Evolutionary conservation across 2,329 filamentous ascomycete species (phyloP).

Genomic region (Trichoderma sp.): DNA sequence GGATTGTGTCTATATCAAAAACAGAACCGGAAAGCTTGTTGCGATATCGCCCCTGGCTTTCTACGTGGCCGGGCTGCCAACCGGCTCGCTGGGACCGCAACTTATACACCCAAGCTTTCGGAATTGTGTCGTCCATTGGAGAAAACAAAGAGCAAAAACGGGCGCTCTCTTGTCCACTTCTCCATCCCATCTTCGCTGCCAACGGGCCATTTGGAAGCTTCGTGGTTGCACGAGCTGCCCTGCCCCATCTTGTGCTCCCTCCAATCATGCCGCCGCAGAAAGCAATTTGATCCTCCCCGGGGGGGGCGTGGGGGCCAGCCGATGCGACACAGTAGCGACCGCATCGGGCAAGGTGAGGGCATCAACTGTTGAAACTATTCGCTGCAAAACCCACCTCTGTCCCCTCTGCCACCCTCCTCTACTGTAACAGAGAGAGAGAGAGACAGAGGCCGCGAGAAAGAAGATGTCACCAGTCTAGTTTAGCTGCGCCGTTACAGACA

Average conservation of each 20-base stretch:
- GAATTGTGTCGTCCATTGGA: neutral
- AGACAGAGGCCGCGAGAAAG: neutral
- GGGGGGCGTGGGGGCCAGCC: constrained; percentile 17
- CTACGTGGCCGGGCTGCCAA: neutral
- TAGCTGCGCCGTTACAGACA: constrained; percentile 5
- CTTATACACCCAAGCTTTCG: neutral
- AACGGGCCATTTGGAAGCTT: constrained; percentile 10
- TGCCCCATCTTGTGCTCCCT: neutral
- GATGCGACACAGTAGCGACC: constrained; percentile 18
- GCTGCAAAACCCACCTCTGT: neutral
- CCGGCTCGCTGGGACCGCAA: neutral
- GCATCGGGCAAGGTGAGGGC: constrained; percentile 16
- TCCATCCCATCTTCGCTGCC: constrained; percentile 12
- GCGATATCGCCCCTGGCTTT: neutral
- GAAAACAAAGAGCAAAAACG: neutral
- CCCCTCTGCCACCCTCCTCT: constrained; percentile 8
- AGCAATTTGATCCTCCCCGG: constrained; percentile 10
- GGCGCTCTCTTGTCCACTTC: constrained; percentile 8
- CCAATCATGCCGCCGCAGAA: constrained; percentile 10
- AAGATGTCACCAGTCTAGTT: constrained; percentile 21
- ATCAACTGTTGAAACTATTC: neutral
- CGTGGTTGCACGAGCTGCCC: neutral
- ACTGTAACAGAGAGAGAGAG: neutral
- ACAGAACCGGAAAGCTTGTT: neutral
- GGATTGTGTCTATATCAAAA: neutral